These are phyloP conservation scores for Sugiyamaella lignohabitans DNA, from an alignment of 805 yeast species.

Conservation along the genomic window DNA sequence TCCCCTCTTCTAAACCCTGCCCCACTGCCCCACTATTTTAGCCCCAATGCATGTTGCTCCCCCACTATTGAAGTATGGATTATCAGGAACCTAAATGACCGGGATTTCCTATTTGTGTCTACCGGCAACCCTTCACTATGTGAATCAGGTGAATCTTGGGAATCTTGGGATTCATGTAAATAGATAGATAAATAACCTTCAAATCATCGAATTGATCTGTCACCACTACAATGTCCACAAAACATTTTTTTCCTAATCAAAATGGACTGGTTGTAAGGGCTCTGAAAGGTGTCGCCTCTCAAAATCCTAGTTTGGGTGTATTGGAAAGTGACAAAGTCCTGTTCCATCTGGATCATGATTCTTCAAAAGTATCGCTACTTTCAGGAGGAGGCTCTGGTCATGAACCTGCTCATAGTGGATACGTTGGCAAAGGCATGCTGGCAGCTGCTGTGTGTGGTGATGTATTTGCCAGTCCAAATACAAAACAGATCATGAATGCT, in stretches of 20 bases:
- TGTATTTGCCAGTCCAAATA: constrained; percentile 84
- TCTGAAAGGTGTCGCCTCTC: constrained; percentile 35
- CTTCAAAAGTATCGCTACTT: constrained; percentile 57
- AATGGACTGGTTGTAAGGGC: constrained; percentile 35
- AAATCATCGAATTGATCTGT: no score
- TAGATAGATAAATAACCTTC: no score
- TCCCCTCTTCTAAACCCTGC: no score
- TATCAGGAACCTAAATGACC: no score
- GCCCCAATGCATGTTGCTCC: no score
- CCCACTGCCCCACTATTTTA: no score
- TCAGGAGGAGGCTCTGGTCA: constrained; percentile 97
- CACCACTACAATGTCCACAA: constrained; percentile 38
- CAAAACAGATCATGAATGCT: constrained; percentile 71
- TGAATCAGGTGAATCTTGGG: no score
- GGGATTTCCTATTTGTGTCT: no score
- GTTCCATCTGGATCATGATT: constrained; percentile 27
- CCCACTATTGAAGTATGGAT: no score
- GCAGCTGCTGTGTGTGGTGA: constrained; percentile 86
- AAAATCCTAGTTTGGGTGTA: constrained; percentile 35
- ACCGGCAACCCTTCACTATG: no score
- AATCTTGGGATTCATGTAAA: no score
- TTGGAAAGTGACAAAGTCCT: constrained; percentile 37
- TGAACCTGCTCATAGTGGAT: constrained; percentile 89
- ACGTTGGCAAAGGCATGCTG: constrained; percentile 75
- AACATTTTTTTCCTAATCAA: constrained; percentile 39